These are phyloP conservation scores for Besnoitia besnoiti DNA, from an alignment of 169 alveolate species.

Conservation along the genomic window DNA sequence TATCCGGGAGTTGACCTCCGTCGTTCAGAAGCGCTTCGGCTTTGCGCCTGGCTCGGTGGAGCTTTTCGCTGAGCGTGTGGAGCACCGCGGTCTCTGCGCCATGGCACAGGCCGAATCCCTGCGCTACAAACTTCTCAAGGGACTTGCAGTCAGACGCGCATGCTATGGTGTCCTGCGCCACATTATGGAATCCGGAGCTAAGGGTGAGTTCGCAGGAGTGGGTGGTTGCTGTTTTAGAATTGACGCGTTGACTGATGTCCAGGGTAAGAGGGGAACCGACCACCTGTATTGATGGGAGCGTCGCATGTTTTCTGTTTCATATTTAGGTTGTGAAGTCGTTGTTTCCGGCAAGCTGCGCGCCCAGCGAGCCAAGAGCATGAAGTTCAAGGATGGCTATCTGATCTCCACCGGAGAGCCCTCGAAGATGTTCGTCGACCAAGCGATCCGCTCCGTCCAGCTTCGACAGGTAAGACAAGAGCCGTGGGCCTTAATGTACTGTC, in stretches of 20 bases:
- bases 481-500: neutral
- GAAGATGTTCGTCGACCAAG: slow-evolving; percentile 94
- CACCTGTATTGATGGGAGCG: too few relatives aligned
- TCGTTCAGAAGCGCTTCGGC: slow-evolving; percentile 98
- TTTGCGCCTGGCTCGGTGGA: slow-evolving; percentile 94
- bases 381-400: slow-evolving; percentile 93
- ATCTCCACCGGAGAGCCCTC: slow-evolving; percentile 99
- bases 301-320: neutral
- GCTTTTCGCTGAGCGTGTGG: slow-evolving; percentile 95
- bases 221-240: too few relatives aligned
- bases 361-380: slow-evolving; percentile 99
- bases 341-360: slow-evolving; percentile 99
- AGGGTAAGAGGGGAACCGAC: too few relatives aligned
- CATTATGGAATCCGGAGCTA: slow-evolving; percentile 98
- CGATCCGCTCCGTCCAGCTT: slow-evolving; percentile 98
- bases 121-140: slow-evolving; percentile 96
- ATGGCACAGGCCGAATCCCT: slow-evolving; percentile 99
- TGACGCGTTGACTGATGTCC: too few relatives aligned
- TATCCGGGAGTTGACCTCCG: slow-evolving; percentile 96
- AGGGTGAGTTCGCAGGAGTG: slow-evolving; percentile 82
- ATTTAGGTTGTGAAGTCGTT: slow-evolving; percentile 96
- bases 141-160: slow-evolving; percentile 99
- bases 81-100: slow-evolving; percentile 97
- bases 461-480: slow-evolving; percentile 82
- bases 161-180: slow-evolving; percentile 97